Base-by-base conservation (phyloP, 306 rosid species). In the Vigna reflexopilosa region DNA sequence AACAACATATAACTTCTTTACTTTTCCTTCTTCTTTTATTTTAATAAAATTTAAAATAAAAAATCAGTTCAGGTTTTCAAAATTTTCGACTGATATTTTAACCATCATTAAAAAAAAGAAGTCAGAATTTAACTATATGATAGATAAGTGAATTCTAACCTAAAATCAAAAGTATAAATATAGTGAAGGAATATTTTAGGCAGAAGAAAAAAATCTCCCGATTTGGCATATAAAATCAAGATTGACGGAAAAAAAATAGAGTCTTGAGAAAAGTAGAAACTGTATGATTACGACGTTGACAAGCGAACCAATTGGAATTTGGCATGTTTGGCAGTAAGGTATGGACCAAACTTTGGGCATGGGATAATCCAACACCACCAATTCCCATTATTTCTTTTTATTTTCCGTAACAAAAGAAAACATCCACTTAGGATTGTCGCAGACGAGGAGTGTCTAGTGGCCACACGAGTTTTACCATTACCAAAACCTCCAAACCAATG, bases 391-490 rank as follows among this genome's bases (percentile, higher is more conserved):
- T 77, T 15, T 28, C 36, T 50, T 22, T 51, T 26, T 40, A 1
- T 34, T 51, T 54, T 9, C 20, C 2, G 6, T 3, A 69, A 69
- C 0, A 11, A 2, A 58, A 64, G 58, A 34, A n/a, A 4, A 72
- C 50, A 64, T 13, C 83, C 86, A 75, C 86, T 45, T 24, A 4
- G 16, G 2, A 75, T 77, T 75, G 88, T 85, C 78, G 71, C 32
- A 19, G 79, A 76, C 82, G 62, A 72, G 48, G n/a, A 67, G 32
- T 72, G 28, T 70, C 88, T 61, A 54, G 51, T 77, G 77, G 81
- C 92, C 91, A 88, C 88, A 84, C 79, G 83, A 70, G 79, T 84
- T 85, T 72, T 86, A 83, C 87, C 91, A 78, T 66, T 61, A 57
- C 79, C 73, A 62, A 9, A 63, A 62, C 81, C 44, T 70, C 47